Evolutionary conservation across 106 monocot species (phyloP), one percentile per base, ranked within the genome.

Genomic region (Allium sativum): DNA sequence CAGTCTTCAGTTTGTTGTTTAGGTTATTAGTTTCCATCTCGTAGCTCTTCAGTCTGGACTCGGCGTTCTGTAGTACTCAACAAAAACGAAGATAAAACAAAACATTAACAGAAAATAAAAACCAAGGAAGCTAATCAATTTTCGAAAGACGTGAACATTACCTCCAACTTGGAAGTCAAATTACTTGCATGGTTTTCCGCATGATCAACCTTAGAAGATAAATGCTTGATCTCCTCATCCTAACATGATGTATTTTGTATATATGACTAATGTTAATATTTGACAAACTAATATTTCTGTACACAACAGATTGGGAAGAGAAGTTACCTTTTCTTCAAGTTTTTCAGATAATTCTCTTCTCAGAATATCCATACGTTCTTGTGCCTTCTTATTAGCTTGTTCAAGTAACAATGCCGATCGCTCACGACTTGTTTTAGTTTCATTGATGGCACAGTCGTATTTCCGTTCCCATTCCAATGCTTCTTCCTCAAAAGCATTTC

Each of bases 391-490:
- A 73, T 69, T 87, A 9, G 87, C 76, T 40, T 87, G 83, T 61
- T 90, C 90, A 66, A 90, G 87, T 55, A 72, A 73, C 21, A 79
- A 14, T 31, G 95, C 76, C 18, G 95, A 86, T 72, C 82, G 76
- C 70, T 90, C 84, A 55, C 87, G 59, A 69, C 90, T 79, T 47
- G 62, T 53, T 74, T 95, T 95, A 46, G 87, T 81, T 72, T 95
- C 95, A 15, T 69, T 64, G 63, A 73, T 60, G 64, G 82, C 79
- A 52, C 81, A 57, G 41, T 84, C 95, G 65, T 90, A 95, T 68
- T 95, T 95, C 13, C 87, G 65, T 67, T 86, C 90, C 95, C 95
- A 95, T 65, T 95, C 95, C 15, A 64, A 66, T 52, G 90, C 95
- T 67, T 95, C 95, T 64, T 90, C 90, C 42, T 79, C 77, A 58